Evolutionary conservation across 164 flowering plant genomes (phyloP).

Genomic region (Magnolia changhungtana): DNA sequence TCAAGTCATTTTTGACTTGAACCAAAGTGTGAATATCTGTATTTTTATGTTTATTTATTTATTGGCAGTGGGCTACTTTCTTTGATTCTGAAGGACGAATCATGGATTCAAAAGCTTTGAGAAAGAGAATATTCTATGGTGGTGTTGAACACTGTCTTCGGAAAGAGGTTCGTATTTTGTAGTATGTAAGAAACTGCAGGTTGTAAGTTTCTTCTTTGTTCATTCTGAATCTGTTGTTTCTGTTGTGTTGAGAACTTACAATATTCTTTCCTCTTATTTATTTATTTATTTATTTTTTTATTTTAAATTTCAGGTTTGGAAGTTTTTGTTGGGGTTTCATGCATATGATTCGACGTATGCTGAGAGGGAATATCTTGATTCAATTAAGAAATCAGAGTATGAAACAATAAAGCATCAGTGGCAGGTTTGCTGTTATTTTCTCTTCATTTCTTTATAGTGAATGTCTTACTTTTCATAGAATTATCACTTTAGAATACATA

Average conservation of each 20-base stretch:
- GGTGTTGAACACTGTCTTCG: conserved; percentile 74
- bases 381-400: conserved; percentile 68
- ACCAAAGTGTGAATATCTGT: background rate
- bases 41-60: too few species aligned
- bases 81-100: conserved; percentile 90
- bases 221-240: background rate
- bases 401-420: conserved; percentile 81
- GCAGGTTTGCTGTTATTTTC: conserved; percentile 56
- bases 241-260: too few species aligned
- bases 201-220: background rate
- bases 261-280: background rate
- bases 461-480: background rate
- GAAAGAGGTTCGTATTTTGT: conserved; percentile 56
- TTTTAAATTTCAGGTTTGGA: conserved; percentile 87
- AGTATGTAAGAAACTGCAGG: conserved; percentile 1
- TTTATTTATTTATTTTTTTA: conserved; percentile 4
- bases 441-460: background rate
- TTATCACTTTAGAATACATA: background rate
- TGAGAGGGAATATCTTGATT: conserved; percentile 72
- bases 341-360: conserved; percentile 86
- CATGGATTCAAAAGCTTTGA: conserved; percentile 58
- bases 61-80: conserved; percentile 68
- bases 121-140: conserved; percentile 91
- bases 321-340: conserved; percentile 73
- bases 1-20: background rate